Conservation (phyloP, 2,329 filamentous ascomycete genomes). For the Pseudogymnoascus sp. region DNA sequence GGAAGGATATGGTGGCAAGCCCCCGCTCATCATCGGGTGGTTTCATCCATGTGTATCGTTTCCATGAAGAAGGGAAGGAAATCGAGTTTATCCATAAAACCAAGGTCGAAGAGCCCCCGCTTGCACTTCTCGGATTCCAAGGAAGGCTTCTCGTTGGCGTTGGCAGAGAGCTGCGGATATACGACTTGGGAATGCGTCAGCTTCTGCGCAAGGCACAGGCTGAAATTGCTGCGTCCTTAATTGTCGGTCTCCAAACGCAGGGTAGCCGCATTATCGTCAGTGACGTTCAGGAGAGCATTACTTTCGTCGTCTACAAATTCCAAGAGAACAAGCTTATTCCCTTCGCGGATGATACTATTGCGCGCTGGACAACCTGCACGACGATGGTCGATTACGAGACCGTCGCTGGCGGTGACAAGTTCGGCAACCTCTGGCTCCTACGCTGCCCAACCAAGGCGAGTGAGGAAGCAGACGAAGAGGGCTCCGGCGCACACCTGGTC, state of each 20-base stretch:
- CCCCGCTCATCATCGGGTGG: constrained; percentile 69
- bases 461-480: constrained; percentile 84
- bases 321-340: constrained; percentile 86
- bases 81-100: constrained; percentile 97
- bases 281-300: constrained; percentile 86
- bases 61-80: constrained; percentile 76
- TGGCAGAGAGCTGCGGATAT: constrained; percentile 72
- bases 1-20: constrained; percentile 75
- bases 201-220: constrained; percentile 86
- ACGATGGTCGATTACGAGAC: constrained; percentile 98
- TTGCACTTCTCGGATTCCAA: constrained; percentile 88
- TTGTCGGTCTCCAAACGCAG: constrained; percentile 81
- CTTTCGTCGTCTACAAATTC: constrained; percentile 87
- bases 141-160: constrained; percentile 81
- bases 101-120: constrained; percentile 77
- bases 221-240: constrained; percentile 69
- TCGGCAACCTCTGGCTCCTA: constrained; percentile 90
- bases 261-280: constrained; percentile 86
- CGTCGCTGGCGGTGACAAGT: constrained; percentile 89
- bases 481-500: constrained; percentile 79
- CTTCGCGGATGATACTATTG: constrained; percentile 82
- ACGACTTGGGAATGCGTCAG: constrained; percentile 88
- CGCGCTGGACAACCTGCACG: constrained; percentile 83
- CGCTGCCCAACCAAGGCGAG: constrained; percentile 80
- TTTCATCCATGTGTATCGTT: constrained; percentile 86